phyloP scores from a whole-genome alignment of 2,329 filamentous ascomycete species.

The Byssochlamys sp. region DNA sequence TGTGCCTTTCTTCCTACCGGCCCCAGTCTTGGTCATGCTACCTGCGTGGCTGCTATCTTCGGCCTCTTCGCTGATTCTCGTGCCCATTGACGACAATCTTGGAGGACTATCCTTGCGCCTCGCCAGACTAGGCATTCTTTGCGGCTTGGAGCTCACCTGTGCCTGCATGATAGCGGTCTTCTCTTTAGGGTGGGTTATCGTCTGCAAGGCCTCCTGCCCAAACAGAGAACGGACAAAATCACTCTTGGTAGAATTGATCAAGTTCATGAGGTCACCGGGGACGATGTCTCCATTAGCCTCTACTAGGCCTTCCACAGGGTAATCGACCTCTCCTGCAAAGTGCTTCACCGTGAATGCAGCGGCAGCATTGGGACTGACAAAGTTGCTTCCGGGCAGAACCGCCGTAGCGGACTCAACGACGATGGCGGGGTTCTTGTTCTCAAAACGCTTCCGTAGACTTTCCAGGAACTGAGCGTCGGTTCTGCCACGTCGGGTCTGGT shows the following conservation, averaged over 20 bases:
- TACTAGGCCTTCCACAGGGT: constrained; percentile 72
- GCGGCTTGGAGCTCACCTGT: constrained; percentile 88
- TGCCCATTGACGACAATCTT: constrained; percentile 27
- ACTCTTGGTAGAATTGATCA: constrained; percentile 79
- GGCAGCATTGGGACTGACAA: constrained; percentile 68
- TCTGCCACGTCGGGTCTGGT: constrained; percentile 82
- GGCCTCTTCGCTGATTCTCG: constrained; percentile 30
- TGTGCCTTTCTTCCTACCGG: constrained; percentile 25
- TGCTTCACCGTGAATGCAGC: constrained; percentile 85
- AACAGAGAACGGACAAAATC: constrained; percentile 84
- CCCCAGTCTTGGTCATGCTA: constrained; percentile 17
- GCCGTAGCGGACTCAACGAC: constrained; percentile 64
- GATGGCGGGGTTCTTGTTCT: constrained; percentile 87
- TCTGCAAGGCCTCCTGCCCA: constrained; percentile 89
- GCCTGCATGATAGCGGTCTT: constrained; percentile 87
- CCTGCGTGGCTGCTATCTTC: constrained; percentile 28
- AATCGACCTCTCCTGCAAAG: constrained; percentile 93
- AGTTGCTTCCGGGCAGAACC: constrained; percentile 78
- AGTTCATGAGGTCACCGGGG: constrained; percentile 87
- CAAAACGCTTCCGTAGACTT: constrained; percentile 81
- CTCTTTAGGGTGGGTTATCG: constrained; percentile 86
- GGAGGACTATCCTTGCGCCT: constrained; percentile 58
- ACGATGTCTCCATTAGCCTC: constrained; percentile 96
- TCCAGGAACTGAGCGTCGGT: constrained; percentile 85
- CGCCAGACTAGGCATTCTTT: constrained; percentile 85